Base-by-base conservation (phyloP, 805 yeast species). In the Suhomyces xylopsoci region DNA sequence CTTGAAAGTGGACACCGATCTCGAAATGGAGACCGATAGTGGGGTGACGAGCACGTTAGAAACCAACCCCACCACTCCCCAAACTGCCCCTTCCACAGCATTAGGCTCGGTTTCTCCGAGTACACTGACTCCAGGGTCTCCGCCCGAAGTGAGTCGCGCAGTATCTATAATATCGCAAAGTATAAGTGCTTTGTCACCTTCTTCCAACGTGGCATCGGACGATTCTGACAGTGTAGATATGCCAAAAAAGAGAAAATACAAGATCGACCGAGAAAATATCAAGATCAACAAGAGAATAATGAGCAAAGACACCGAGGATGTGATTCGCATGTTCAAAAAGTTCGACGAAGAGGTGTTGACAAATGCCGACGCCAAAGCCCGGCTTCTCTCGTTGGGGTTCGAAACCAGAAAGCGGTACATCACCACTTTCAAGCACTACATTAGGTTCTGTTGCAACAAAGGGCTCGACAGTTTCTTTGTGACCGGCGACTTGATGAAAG, bases 371-470 rank as follows among this genome's bases (percentile, higher is more conserved):
- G 59, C 59, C n/a, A 56, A 52, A 19, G 53, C 55, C 2, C 46
- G 59, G 17, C 56, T 56, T 17, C 50, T 56, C 7, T 50, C 52
- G 41, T 49, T 56, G 17, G 57, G 57, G 5, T 56, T 56, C 19
- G 59, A 56, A 36, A 56, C 59, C n/a, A 45, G 59, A 34, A 56
- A 56, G 49, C 30, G 59, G 28, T 56, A 56, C 51, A 56, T 56
- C 45, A 56, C 59, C 15, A 56, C 59, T 12, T 56, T 56, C 52
- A 56, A 56, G 51, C 59, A 56, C 45, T 56, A 32, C 25, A 56
- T 56, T 17, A 22, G 59, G 8, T 56, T 56, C 40, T 56, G 59
- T 42, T 56, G 59, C 42, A 49, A 38, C 42, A 52, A 49, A n/a
- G 41, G 47, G n/a, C 43, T 54, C 9, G 55, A 54, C 44, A 51